These are phyloP conservation scores for Gaeumannomyces tritici DNA, from an alignment of 2,329 filamentous ascomycete species.

Conservation along the genomic window DNA sequence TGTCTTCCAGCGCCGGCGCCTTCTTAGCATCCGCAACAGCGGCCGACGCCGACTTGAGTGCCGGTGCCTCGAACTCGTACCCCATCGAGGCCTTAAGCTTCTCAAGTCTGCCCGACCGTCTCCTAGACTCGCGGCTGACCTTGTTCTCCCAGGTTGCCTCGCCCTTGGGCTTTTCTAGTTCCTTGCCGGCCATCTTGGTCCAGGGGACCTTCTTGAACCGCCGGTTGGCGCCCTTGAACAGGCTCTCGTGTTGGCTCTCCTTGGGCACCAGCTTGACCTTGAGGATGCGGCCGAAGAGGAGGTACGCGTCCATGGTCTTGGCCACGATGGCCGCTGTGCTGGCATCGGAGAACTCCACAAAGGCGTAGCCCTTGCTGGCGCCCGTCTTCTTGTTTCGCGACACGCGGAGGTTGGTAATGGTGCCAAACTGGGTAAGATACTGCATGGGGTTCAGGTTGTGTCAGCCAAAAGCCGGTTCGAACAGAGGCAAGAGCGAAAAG, in stretches of 20 bases:
- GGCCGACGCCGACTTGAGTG: slow-evolving; percentile 47
- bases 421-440: slow-evolving; percentile 91
- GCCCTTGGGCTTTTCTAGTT: slow-evolving; percentile 62
- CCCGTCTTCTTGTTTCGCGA: slow-evolving; percentile 91
- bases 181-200: slow-evolving; percentile 74
- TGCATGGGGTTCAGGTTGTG: slow-evolving; percentile 22
- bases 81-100: slow-evolving; percentile 65
- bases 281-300: slow-evolving; percentile 88
- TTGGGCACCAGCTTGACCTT: slow-evolving; percentile 64
- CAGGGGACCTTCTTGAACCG: slow-evolving; percentile 84
- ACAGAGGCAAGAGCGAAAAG: background rate
- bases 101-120: slow-evolving; percentile 57
- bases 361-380: slow-evolving; percentile 86
- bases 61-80: slow-evolving; percentile 72
- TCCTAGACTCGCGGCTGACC: slow-evolving; percentile 62
- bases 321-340: slow-evolving; percentile 77
- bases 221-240: slow-evolving; percentile 86
- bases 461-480: background rate
- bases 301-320: slow-evolving; percentile 96
- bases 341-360: slow-evolving; percentile 81
- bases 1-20: slow-evolving; percentile 23
- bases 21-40: slow-evolving; percentile 19
- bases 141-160: slow-evolving; percentile 72
- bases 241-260: slow-evolving; percentile 66
- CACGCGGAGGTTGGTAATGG: slow-evolving; percentile 67